Base-by-base conservation (phyloP, 805 yeast species). In the Spencermartinsiella europaea region DNA sequence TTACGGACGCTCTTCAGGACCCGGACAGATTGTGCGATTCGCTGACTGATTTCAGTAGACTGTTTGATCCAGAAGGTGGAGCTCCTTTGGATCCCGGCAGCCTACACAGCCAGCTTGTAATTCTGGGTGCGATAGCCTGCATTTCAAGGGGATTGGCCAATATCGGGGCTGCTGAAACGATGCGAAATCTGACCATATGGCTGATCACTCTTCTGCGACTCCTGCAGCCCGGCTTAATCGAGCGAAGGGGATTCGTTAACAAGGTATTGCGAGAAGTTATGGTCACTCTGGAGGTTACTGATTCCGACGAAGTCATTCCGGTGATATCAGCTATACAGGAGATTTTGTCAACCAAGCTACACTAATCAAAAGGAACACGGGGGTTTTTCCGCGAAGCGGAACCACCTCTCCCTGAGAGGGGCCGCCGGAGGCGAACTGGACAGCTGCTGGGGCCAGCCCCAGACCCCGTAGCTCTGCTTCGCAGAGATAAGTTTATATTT, bases 71-170 rank as follows among this genome's bases (percentile, higher is more conserved):
- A 7, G 31, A 25, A 12, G 10, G 12, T 7, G 31, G 31, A 12
- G 31, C 12, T 25, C 31, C 31, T 25, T 7, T 25, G 7, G 31
- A 25, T 25, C 7, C 31, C 10, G 12, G 31, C 31, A 25, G 12
- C 12, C 10, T 25, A 25, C 31, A 25, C 12, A 12, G 43, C 14
- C 51, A 48, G 34, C 16, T 44, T 12, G 42, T 48, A 21, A 31
- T 48, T 12, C 46, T 48, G 21, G 31, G 28, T 8, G 51, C 51
- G 2, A 36, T 48, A 12, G 48, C 51, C 1, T 36, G 40, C 27
- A 31, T 48, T 16, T 48, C 51, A 4, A 21, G 45, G 34, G 47
- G 44, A 12, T 17, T 35, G 10, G 40, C 22, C 8, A 16, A 21
- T 16, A 34, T 12, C 34, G 20, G 14, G 42, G n/a, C 19, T 7